Evolutionary conservation across 2,329 filamentous ascomycete genomes (phyloP), one percentile per base, ranked within the genome.

Genomic region (Rutstroemia sydowiana): DNA sequence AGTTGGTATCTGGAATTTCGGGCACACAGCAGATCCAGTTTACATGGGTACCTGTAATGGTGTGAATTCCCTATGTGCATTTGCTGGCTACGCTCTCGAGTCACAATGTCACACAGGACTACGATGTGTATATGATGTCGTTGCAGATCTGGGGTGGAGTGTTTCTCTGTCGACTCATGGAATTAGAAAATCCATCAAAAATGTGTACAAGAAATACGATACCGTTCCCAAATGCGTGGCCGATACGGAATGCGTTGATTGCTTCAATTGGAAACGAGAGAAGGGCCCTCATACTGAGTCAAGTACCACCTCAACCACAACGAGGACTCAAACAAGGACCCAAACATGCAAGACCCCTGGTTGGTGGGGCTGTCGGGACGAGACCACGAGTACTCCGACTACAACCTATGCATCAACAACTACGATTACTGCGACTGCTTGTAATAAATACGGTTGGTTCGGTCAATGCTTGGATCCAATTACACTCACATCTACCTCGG

Each of bases 31-130:
- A 0, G 92, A 97, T 68, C 92, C 92, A 0, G 82, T 97, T 36
- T 97, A 85, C 64, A 91, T 95, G 71, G 92, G 92, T 21, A 87
- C 84, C 1, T 96, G 92, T 70, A 95, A 95, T 61, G 87, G 86
- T 18, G 87, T 87, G 1, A 88, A 87, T 2, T 89, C 91, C 1
- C 82, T 85, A 8, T 96, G 92, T 68, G 91, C 90, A 0, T 93
- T 55, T 62, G 90, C 82, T 1, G 91, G 91, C 0, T 96, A 96
- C 66, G 89, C 91, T 1, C 79, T 96, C 75, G 88, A 96, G 68
- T 85, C 88, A 7, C 76, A 83, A 9, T 96, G 92, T 61, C 92
- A 96, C 62, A 86, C 88, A 0, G 92, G 91, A 8, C 77, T 79
- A 47, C 84, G 91, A 65, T 96, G 92, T 62, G 81, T 86, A 1